These are phyloP conservation scores for Cicer yamashitae DNA, from an alignment of 306 rosid species.

Conservation along the genomic window DNA sequence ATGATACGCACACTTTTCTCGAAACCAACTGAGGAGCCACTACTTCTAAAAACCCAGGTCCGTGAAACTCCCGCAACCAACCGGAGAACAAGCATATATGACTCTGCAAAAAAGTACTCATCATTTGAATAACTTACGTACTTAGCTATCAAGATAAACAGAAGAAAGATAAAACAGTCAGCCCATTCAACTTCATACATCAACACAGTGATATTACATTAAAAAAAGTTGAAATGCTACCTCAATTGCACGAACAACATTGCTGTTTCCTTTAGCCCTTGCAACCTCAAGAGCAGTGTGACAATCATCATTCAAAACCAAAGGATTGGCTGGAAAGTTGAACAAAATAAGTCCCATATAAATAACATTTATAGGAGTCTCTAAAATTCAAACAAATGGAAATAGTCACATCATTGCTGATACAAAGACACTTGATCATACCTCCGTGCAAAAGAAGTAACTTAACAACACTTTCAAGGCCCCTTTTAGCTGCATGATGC, in stretches of 20 bases:
- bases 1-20: constrained; percentile 76
- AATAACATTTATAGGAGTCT: constrained; percentile 26
- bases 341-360: constrained; percentile 30
- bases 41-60: constrained; percentile 90
- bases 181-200: constrained; percentile 38
- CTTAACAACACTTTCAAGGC: constrained; percentile 73
- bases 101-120: constrained; percentile 54
- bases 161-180: constrained; percentile 21
- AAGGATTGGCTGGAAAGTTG: constrained; percentile 74
- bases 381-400: constrained; percentile 27
- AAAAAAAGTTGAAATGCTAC: constrained; percentile 48
- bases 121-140: constrained; percentile 36
- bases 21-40: constrained; percentile 83
- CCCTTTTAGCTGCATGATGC: constrained; percentile 97
- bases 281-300: constrained; percentile 91
- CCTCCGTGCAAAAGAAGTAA: constrained; percentile 87
- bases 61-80: constrained; percentile 92
- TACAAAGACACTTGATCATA: constrained; percentile 41
- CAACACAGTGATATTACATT: constrained; percentile 7
- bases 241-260: constrained; percentile 89
- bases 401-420: neutral
- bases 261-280: constrained; percentile 76
- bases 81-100: constrained; percentile 92
- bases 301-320: constrained; percentile 92
- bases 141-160: constrained; percentile 33